Evolutionary conservation across 2,329 filamentous ascomycete species (phyloP).

Genomic region (Xylaria sp.): DNA sequence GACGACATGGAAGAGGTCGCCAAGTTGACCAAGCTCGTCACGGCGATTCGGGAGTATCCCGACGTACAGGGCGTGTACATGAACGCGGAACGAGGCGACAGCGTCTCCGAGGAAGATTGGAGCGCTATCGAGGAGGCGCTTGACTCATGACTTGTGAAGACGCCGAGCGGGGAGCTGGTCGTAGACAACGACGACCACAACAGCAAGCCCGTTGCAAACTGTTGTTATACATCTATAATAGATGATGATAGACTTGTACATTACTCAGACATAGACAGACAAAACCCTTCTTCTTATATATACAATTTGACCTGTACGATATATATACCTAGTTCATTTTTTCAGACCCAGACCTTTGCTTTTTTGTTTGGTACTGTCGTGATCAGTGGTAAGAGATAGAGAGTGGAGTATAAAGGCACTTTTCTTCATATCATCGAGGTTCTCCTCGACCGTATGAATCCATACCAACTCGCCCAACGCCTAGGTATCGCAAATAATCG

Average conservation of each 20-base stretch:
- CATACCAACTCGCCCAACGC: neutral
- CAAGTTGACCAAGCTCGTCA: slow-evolving; percentile 55
- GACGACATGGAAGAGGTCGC: slow-evolving; percentile 51
- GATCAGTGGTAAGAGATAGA: neutral
- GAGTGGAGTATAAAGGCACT: neutral
- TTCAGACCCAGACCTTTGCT: neutral
- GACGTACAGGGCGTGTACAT: slow-evolving; percentile 76
- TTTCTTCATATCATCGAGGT: neutral
- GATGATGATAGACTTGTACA: slow-evolving; percentile 11
- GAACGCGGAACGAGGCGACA: slow-evolving; percentile 53
- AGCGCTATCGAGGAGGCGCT: slow-evolving; percentile 47
- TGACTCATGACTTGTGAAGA: slow-evolving; percentile 33
- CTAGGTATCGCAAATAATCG: slow-evolving; percentile 1
- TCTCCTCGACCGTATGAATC: neutral
- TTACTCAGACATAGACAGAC: slow-evolving; percentile 11
- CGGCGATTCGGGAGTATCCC: slow-evolving; percentile 57
- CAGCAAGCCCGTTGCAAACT: slow-evolving; percentile 3
- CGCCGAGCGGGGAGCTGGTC: slow-evolving; percentile 17
- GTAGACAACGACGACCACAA: neutral
- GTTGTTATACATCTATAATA: slow-evolving; percentile 27
- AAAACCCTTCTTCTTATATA: slow-evolving; percentile 7
- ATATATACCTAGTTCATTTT: neutral
- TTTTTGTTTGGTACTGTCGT: neutral
- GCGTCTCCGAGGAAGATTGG: slow-evolving; percentile 50
- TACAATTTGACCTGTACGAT: slow-evolving; percentile 3